Percentiles rank a stretch among this genome's conserved stretches.
phyloP scores from a whole-genome alignment of 257 asterid genomes.

The Hygrophila difformis region DNA sequence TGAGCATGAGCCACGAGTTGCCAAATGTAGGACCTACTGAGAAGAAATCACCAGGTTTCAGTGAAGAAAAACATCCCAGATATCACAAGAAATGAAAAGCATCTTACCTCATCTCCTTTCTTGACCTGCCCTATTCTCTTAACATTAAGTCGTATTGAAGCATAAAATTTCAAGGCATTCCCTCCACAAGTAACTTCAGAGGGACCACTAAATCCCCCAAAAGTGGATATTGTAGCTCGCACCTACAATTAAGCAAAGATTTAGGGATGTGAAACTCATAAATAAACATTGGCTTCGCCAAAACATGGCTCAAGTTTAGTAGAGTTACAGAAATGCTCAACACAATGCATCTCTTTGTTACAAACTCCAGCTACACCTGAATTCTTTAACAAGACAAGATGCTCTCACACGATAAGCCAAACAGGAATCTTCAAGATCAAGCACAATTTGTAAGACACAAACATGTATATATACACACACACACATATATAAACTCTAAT shows the following conservation, averaged over 20 bases:
- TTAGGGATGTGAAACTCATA: neutral
- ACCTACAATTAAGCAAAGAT: slow-evolving; percentile 32
- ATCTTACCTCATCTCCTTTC: slow-evolving; percentile 83
- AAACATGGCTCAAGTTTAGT: too few relatives aligned
- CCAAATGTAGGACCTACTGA: neutral
- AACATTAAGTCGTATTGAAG: slow-evolving; percentile 88
- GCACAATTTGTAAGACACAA: too few relatives aligned
- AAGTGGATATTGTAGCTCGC: slow-evolving; percentile 72
- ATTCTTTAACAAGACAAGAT: too few relatives aligned
- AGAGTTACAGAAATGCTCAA: too few relatives aligned
- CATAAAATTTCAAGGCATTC: slow-evolving; percentile 92
- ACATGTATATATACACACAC: too few relatives aligned
- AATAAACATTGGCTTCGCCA: neutral
- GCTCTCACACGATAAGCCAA: too few relatives aligned
- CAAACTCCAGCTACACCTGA: too few relatives aligned
- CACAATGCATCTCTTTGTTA: too few relatives aligned
- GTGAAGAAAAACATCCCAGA: too few relatives aligned
- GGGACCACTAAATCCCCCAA: slow-evolving; percentile 85
- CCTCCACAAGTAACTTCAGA: slow-evolving; percentile 97
- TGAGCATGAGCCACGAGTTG: too few relatives aligned
- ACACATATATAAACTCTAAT: too few relatives aligned
- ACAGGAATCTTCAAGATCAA: too few relatives aligned
- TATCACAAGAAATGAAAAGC: neutral
- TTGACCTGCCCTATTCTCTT: slow-evolving; percentile 77
- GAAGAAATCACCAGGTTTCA: neutral